Evolutionary conservation across 106 monocot genomes (phyloP).

Genomic region (Xerophyta viscosa): DNA sequence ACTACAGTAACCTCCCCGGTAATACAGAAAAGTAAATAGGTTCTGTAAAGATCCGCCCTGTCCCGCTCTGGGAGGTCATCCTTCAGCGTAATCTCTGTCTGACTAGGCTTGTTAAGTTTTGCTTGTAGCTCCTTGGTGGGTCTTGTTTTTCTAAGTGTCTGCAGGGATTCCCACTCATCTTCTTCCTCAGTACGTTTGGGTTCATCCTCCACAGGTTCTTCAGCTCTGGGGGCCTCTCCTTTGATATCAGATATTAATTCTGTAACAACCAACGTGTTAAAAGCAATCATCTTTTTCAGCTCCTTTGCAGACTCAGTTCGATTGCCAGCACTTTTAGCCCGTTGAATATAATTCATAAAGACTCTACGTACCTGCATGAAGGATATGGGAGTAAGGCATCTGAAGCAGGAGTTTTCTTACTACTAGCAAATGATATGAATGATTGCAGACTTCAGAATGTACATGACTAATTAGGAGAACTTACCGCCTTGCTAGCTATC

Average conservation of each 20-base stretch:
- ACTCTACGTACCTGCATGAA: constrained; percentile 73
- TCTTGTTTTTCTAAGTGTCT: constrained; percentile 64
- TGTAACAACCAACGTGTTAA: constrained; percentile 79
- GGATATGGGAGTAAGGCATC: neutral
- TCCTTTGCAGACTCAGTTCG: constrained; percentile 83
- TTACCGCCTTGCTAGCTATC: constrained; percentile 87
- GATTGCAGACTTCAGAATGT: too few species aligned
- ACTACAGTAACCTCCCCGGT: constrained; percentile 80
- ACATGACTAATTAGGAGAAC: too few species aligned
- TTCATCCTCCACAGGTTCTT: constrained; percentile 34
- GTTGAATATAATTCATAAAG: constrained; percentile 68
- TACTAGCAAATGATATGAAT: too few species aligned
- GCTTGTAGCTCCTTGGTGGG: constrained; percentile 60
- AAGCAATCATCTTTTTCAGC: constrained; percentile 89
- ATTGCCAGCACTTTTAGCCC: constrained; percentile 56
- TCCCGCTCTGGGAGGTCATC: constrained; percentile 89
- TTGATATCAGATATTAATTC: constrained; percentile 86
- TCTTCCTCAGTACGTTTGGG: constrained; percentile 41
- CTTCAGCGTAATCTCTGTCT: constrained; percentile 85
- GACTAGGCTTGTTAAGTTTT: constrained; percentile 51
- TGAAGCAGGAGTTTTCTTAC: too few species aligned
- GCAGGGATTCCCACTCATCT: constrained; percentile 77
- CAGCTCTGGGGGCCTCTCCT: constrained; percentile 49
- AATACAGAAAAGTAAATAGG: constrained; percentile 82
- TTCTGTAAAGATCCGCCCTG: constrained; percentile 73